Percentiles rank a stretch among this genome's conserved stretches.
phyloP scores from a whole-genome alignment of 2,329 filamentous ascomycete genomes.

The Gnomoniopsis sp. region DNA sequence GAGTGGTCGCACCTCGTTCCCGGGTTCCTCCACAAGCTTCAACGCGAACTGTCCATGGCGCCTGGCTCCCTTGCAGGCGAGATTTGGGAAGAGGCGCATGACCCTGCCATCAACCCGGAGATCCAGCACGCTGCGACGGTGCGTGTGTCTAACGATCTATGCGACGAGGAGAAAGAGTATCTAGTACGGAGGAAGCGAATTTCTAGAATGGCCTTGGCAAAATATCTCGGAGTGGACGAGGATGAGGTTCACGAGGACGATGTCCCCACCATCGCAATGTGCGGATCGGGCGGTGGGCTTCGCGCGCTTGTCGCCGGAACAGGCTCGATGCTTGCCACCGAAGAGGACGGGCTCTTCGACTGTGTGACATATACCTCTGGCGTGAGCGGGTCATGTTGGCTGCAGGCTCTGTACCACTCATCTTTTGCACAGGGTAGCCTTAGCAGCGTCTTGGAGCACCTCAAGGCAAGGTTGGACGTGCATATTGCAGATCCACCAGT shows the following conservation, averaged over 20 bases:
- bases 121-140: conserved; percentile 79
- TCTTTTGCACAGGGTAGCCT: conserved; percentile 70
- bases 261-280: conserved; percentile 89
- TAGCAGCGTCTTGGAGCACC: conserved; percentile 70
- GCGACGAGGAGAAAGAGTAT: conserved; percentile 78
- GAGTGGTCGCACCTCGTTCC: conserved; percentile 79
- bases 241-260: conserved; percentile 87
- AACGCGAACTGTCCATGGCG: conserved; percentile 81
- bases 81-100: conserved; percentile 88
- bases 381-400: conserved; percentile 94
- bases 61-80: conserved; percentile 87
- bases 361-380: conserved; percentile 94
- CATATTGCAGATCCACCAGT: conserved; percentile 92
- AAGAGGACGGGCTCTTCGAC: conserved; percentile 86
- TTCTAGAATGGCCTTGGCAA: conserved; percentile 71
- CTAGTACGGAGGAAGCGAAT: conserved; percentile 64
- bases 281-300: conserved; percentile 87
- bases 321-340: conserved; percentile 78
- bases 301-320: conserved; percentile 87
- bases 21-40: conserved; percentile 74
- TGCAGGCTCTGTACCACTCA: conserved; percentile 83
- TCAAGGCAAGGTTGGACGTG: conserved; percentile 79
- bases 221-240: conserved; percentile 75
- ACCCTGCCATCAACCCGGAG: conserved; percentile 80
- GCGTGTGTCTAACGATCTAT: conserved; percentile 76